Base-by-base conservation (phyloP, 306 rosid genomes). In the Begonia fuchsioides region DNA sequence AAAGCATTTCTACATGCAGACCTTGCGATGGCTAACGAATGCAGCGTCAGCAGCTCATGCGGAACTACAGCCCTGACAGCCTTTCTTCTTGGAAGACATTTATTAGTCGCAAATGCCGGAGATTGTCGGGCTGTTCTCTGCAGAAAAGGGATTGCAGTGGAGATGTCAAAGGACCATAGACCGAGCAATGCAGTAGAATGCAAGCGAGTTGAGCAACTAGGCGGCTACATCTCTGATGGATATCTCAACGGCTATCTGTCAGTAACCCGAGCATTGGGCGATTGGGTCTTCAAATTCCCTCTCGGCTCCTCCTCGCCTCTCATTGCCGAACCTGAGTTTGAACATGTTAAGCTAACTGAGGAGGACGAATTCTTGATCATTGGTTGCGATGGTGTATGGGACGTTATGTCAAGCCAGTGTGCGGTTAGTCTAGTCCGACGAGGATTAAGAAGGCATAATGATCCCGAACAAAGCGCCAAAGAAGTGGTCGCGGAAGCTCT, bases 121-220 rank as follows among this genome's bases (percentile, higher is more conserved):
- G 97, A 90, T 61, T 90, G 97, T 56, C 78, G 97, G 43, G 97
- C 97, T 13, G 97, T 90, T 32, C 87, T 90, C 62, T 90, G 95
- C 67, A 47, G 76, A 67, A 81, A 77, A 64, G 97, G 97, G 40
- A 10, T 11, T 12, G 95, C 97, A 47, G 75, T 84, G 51, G 80
- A 73, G 9, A 58, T 90, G 93, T 90, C 97, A 54, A 69, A 72
- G 3, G 97, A 90, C 63, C 97, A 90, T 16, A 76, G 60, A 55
- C 82, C 85, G 6, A 59, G 68, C 56, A 72, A 62, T 66, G 26
- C 69, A 54, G 84, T 82, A 0, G 97, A 90, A 62, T 66, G 68
- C 39, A 63, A 17, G 65, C 76, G 97, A 43, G 82, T 84, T 41
- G 92, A 84, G 69, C 77, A 65, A 52, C 35, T 69, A 52, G 95